Evolutionary conservation across 2,329 filamentous ascomycete species (phyloP).

Genomic region (Pseudogymnoascus sp.): DNA sequence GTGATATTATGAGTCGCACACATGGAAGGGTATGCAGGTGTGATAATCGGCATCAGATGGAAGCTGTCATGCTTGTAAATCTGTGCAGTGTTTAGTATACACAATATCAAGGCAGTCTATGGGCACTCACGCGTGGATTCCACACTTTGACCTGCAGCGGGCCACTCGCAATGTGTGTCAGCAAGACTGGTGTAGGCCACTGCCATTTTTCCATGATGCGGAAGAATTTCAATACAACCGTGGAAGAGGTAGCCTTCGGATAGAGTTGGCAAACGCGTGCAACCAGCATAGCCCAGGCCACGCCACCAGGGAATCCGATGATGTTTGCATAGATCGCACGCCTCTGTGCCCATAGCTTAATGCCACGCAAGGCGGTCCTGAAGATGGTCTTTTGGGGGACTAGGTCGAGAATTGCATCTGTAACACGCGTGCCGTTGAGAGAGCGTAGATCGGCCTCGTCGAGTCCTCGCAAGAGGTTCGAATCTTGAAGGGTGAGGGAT

Average conservation of each 20-base stretch:
- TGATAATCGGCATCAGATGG: conserved; percentile 97
- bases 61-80: conserved; percentile 50
- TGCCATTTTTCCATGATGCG: conserved; percentile 82
- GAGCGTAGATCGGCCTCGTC: conserved; percentile 82
- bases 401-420: conserved; percentile 79
- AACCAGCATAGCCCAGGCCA: conserved; percentile 97
- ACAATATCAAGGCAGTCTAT: neutral
- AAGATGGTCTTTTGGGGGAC: conserved; percentile 89
- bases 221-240: conserved; percentile 91
- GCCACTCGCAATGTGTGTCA: conserved; percentile 80
- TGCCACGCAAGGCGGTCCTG: conserved; percentile 76
- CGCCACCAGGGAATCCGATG: conserved; percentile 91
- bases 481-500: conserved; percentile 71
- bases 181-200: conserved; percentile 87
- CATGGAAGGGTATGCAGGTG: conserved; percentile 95
- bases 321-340: conserved; percentile 94
- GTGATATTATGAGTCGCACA: conserved; percentile 94
- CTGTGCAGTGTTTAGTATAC: conserved; percentile 18
- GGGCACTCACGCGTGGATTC: conserved; percentile 71
- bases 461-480: conserved; percentile 73
- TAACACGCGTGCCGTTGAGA: conserved; percentile 89
- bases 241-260: conserved; percentile 80
- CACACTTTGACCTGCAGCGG: conserved; percentile 78
- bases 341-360: conserved; percentile 93
- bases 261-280: conserved; percentile 94